Conservation (phyloP, 2,329 filamentous ascomycete genomes). For the Geosmithia morbida region DNA sequence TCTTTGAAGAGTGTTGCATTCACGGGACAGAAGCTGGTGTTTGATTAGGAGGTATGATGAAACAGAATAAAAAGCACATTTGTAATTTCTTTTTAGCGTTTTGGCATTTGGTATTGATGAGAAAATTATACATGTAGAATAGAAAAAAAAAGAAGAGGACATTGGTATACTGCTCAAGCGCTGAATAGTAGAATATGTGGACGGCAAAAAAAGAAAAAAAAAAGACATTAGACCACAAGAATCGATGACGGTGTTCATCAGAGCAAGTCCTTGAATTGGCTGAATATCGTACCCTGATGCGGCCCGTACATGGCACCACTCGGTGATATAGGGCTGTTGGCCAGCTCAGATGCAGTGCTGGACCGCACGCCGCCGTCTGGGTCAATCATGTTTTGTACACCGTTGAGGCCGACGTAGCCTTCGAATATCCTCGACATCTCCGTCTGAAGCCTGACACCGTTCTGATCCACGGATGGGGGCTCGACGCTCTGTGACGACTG, state of each 20-base stretch:
- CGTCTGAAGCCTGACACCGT: conserved; percentile 33
- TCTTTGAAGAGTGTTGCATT: conserved; percentile 35
- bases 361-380: conserved; percentile 8
- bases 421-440: conserved; percentile 37
- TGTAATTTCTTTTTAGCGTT: background rate
- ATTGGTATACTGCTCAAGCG: background rate
- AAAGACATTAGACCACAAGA: background rate
- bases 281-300: conserved; percentile 18
- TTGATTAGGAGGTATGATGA: conserved; percentile 25
- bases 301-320: conserved; percentile 8
- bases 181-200: background rate
- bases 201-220: background rate
- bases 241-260: conserved; percentile 6
- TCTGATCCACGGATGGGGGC: conserved; percentile 13
- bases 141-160: background rate
- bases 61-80: no score
- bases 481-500: conserved; percentile 3
- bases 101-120: no score
- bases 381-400: conserved; percentile 15
- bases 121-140: background rate
- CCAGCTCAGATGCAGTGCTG: conserved; percentile 8
- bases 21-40: conserved; percentile 42
- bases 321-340: conserved; percentile 7
- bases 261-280: conserved; percentile 22
- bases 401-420: conserved; percentile 19